Conservation (phyloP, 2,329 filamentous ascomycete genomes). For the Escovopsis weberi region DNA sequence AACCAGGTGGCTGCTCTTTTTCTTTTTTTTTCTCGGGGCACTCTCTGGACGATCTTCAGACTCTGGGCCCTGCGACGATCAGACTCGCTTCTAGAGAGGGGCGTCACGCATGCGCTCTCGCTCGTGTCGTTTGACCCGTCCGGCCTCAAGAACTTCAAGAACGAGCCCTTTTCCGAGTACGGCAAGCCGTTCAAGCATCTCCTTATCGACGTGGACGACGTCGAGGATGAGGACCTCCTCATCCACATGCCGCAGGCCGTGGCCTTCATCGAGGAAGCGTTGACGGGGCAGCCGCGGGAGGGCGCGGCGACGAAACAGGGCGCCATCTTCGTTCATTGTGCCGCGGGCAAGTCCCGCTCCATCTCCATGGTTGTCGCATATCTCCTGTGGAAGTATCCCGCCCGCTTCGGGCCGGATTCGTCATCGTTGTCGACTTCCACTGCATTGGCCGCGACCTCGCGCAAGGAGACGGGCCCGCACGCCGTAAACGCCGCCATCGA, state of each 20-base stretch:
- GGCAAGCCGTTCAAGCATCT: slow-evolving; percentile 54
- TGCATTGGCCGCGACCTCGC: background rate
- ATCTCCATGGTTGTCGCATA: slow-evolving; percentile 75
- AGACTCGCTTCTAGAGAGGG: slow-evolving; percentile 51
- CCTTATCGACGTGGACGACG: slow-evolving; percentile 76
- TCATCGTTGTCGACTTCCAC: background rate
- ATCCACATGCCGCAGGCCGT: slow-evolving; percentile 66
- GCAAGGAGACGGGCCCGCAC: slow-evolving; percentile 22
- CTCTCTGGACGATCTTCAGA: slow-evolving; percentile 28
- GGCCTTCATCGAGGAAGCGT: slow-evolving; percentile 66
- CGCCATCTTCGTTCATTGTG: slow-evolving; percentile 54
- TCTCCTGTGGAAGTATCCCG: slow-evolving; percentile 54
- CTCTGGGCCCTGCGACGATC: slow-evolving; percentile 66
- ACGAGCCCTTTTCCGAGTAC: slow-evolving; percentile 32
- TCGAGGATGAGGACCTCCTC: slow-evolving; percentile 76
- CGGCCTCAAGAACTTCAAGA: slow-evolving; percentile 29
- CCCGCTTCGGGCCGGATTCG: slow-evolving; percentile 29
- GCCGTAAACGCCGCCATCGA: slow-evolving; percentile 50
- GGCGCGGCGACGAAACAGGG: slow-evolving; percentile 10
- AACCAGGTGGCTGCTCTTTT: background rate
- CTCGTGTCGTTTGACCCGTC: slow-evolving; percentile 45
- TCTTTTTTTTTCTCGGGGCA: background rate
- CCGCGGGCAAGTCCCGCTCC: slow-evolving; percentile 91
- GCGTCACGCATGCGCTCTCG: slow-evolving; percentile 85
- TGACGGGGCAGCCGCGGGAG: slow-evolving; percentile 23